These are phyloP conservation scores for Dictyostelium firmibasis DNA, from an alignment of 78 protist species.

Conservation along the genomic window DNA sequence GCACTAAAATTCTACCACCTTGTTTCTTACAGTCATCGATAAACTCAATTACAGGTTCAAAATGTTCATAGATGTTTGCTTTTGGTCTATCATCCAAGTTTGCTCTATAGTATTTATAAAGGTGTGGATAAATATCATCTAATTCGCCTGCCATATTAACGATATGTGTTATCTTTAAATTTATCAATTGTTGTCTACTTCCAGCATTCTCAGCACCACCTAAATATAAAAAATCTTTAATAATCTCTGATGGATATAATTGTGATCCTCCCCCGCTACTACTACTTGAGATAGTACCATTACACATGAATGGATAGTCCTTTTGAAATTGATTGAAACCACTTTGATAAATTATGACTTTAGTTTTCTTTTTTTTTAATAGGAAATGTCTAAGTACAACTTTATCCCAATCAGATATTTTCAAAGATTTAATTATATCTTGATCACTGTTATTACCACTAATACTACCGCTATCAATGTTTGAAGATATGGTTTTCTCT, in stretches of 20 bases:
- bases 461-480: not conserved
- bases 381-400: not conserved
- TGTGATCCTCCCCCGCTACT: not conserved
- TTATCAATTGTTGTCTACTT: not conserved
- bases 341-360: not conserved
- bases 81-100: slow-evolving; percentile 56
- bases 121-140: slow-evolving; percentile 55
- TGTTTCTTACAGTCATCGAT: not conserved
- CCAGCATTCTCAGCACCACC: slow-evolving; percentile 61
- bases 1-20: slow-evolving; percentile 64
- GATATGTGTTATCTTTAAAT: slow-evolving; percentile 70
- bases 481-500: not conserved
- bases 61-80: slow-evolving; percentile 37
- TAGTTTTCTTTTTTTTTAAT: not conserved
- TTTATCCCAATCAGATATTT: slow-evolving; percentile 3
- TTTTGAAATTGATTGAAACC: slow-evolving; percentile 27
- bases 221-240: slow-evolving; percentile 48
- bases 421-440: not conserved
- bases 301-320: slow-evolving; percentile 51
- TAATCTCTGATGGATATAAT: slow-evolving; percentile 50
- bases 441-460: not conserved
- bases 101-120: slow-evolving; percentile 61
- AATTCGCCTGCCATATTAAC: slow-evolving; percentile 80
- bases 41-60: slow-evolving; percentile 26
- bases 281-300: not conserved